These are phyloP conservation scores for Pseudozyma thailandica DNA, from an alignment of 1,284 basidiomycete genomes.

Conservation along the genomic window DNA sequence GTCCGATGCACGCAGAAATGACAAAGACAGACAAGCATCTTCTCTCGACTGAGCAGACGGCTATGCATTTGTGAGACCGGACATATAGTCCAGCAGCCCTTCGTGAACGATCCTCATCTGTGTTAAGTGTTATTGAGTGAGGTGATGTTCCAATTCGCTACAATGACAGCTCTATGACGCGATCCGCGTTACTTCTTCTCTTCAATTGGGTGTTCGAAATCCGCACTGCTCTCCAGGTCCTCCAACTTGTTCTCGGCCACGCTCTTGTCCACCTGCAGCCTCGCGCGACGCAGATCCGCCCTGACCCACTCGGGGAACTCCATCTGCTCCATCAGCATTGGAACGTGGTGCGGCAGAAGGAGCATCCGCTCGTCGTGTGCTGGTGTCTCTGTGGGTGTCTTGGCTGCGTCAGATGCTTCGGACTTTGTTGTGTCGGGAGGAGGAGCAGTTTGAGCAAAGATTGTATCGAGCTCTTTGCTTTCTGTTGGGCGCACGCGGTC, in stretches of 20 bases:
- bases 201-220: slow-evolving; percentile 18
- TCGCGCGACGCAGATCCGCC: slow-evolving; percentile 44
- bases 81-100: no score
- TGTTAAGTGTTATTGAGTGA: background rate
- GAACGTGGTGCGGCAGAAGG: slow-evolving; percentile 33
- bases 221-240: slow-evolving; percentile 40
- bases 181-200: background rate
- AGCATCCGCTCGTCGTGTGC: slow-evolving; percentile 41
- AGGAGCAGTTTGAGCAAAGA: slow-evolving; percentile 29
- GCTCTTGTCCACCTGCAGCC: slow-evolving; percentile 40
- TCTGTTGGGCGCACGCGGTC: slow-evolving; percentile 51
- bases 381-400: background rate
- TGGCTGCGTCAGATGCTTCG: slow-evolving; percentile 5
- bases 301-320: slow-evolving; percentile 46
- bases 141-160: background rate
- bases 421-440: slow-evolving; percentile 2
- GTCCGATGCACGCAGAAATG: background rate
- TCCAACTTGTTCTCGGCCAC: slow-evolving; percentile 45
- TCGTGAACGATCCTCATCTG: no score
- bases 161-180: slow-evolving; percentile 9
- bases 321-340: slow-evolving; percentile 39
- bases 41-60: no score
- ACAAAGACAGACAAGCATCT: background rate
- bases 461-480: slow-evolving; percentile 50
- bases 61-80: no score